Conservation (phyloP, 306 rosid species). For the Casuarina glauca region DNA sequence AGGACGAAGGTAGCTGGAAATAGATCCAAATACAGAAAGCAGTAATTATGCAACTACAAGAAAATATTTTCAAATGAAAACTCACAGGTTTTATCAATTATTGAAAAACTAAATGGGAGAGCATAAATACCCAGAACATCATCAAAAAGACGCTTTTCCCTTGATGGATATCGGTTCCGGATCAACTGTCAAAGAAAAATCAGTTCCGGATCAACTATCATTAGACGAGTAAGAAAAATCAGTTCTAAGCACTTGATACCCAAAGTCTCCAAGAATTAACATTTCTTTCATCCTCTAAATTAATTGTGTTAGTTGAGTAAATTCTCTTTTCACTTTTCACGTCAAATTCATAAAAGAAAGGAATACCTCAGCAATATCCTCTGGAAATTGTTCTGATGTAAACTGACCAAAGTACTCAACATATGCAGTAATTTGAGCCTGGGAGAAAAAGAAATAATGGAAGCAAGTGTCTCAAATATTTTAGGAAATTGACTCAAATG, state of each 20-base stretch:
- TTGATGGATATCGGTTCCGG: slow-evolving; percentile 82
- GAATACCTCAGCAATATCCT: slow-evolving; percentile 86
- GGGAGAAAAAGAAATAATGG: slow-evolving; percentile 12
- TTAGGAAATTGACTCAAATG: slow-evolving; percentile 11
- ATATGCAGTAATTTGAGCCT: slow-evolving; percentile 94
- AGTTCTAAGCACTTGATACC: slow-evolving; percentile 2
- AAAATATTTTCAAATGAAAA: slow-evolving; percentile 21
- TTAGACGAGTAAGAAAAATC: slow-evolving; percentile 32
- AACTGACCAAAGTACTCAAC: slow-evolving; percentile 92
- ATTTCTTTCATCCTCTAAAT: slow-evolving; percentile 10
- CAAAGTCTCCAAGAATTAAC: slow-evolving; percentile 2
- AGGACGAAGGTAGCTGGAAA: slow-evolving; percentile 88
- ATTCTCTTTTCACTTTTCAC: slow-evolving; percentile 8
- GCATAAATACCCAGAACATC: slow-evolving; percentile 85
- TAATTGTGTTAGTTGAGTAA: slow-evolving; percentile 15
- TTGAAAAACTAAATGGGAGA: slow-evolving; percentile 36
- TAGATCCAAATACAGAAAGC: slow-evolving; percentile 28
- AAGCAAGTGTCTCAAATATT: slow-evolving; percentile 11
- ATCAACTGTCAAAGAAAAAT: slow-evolving; percentile 76
- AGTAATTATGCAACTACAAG: slow-evolving; percentile 34
- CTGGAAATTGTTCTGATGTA: slow-evolving; percentile 90
- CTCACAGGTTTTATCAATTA: slow-evolving; percentile 23
- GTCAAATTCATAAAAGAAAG: slow-evolving; percentile 7
- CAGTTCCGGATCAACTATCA: too few species aligned
- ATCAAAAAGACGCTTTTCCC: slow-evolving; percentile 82